Evolutionary conservation across 805 yeast species (phyloP), one percentile per base, ranked within the genome.

Genomic region (Lipomyces anomalus): DNA sequence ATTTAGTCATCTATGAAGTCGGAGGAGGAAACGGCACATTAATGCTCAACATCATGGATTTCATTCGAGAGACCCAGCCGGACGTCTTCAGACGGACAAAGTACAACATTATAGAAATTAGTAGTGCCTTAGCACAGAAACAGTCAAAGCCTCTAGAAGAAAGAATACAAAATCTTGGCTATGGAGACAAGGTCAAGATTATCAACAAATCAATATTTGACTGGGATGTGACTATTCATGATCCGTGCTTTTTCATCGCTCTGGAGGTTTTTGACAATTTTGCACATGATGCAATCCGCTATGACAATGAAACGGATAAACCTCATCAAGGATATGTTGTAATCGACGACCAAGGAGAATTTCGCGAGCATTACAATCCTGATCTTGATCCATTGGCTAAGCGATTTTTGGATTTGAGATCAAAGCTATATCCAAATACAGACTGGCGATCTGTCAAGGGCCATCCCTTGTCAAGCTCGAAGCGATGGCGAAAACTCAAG

Each of bases 1-100:
- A 84, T 59, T 67, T 90, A 38, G 72, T 78, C 4, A 83, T 86
- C 22, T 87, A 85, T 64, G 95, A 87, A 64, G 77, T 84, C 72
- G 95, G 95, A 48, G 95, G 88, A 18, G 95, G 95, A 55, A 86
- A 86, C 58, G 95, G 95, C 35, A 85, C 94, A 0, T 64, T 86
- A 48, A 86, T 87, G 95, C 62, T 72, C 43, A 82, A 85, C 57
- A 75, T 86, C 7, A 63, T 86, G 51, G 79, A 80, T 57, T 85
- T 72, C 60, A 72, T 86, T 48, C 69, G 75, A 50, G 66, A 65
- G 22, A 67, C 73, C 18, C 80, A 82, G 52, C 89, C 94, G 0
- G 88, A 82, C 32, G 78, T 85, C n/a, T 86, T 84, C 61, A 63
- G 67, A 9, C 69, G 78, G 32, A 81, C 87, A 0, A 72, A 73